These are phyloP conservation scores for Musa schizocarpa DNA, from an alignment of 176 grass and related monocot genomes.

Conservation along the genomic window DNA sequence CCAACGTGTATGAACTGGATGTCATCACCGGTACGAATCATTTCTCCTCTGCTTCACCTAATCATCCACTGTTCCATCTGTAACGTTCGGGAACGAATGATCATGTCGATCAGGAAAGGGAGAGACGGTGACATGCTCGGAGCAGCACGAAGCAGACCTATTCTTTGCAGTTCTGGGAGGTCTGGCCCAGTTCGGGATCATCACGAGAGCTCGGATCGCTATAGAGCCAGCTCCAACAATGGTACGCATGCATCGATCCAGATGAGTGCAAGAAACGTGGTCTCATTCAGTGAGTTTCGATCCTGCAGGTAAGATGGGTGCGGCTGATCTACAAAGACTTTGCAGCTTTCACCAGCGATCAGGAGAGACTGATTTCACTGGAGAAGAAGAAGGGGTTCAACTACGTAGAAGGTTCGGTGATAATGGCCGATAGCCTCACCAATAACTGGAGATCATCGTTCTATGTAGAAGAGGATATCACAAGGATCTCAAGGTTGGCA, in stretches of 20 bases:
- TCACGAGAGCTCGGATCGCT: slow-evolving; percentile 13
- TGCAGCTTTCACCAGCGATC: neutral
- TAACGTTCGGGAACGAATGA: too few species aligned
- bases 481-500: neutral
- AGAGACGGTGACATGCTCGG: slow-evolving; percentile 11
- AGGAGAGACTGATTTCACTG: slow-evolving; percentile 4
- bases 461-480: neutral
- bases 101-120: neutral
- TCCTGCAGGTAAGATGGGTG: slow-evolving; percentile 10
- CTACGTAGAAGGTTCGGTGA: slow-evolving; percentile 11
- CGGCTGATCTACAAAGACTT: slow-evolving; percentile 14
- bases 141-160: neutral
- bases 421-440: neutral
- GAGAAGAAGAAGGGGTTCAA: slow-evolving; percentile 1
- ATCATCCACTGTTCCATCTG: neutral
- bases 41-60: neutral
- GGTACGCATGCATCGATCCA: neutral
- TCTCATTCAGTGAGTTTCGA: too few species aligned
- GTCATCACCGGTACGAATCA: slow-evolving; percentile 3
- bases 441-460: slow-evolving; percentile 21
- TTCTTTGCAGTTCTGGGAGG: slow-evolving; percentile 16
- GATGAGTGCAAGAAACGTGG: too few species aligned
- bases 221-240: slow-evolving; percentile 9
- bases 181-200: slow-evolving; percentile 14
- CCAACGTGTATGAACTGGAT: slow-evolving; percentile 12